Evolutionary conservation across 345 rosid genomes (phyloP), one percentile per base, ranked within the genome.

Genomic region (Xanthoceras sorbifolium): DNA sequence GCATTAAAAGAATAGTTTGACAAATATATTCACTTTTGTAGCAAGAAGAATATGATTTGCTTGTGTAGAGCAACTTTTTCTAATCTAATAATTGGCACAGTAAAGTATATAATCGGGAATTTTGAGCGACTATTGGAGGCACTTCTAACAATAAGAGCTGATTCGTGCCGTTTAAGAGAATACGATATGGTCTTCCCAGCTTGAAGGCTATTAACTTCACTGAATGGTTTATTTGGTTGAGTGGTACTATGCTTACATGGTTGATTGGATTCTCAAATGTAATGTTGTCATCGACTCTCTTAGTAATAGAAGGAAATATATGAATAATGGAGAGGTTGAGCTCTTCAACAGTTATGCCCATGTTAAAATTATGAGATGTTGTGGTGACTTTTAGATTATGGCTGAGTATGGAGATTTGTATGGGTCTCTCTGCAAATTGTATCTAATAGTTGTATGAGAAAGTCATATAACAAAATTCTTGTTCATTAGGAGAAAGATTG

Each of bases 211-310:
- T 48, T 23, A n/a, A 26, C 31, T 48, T 5, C 38, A 26, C 14
- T 25, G 38, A 46, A 26, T 68, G 25, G 6, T 46, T 46, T 40
- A 36, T 67, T 68, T 68, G 1, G 1, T 23, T 12, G 0, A 36
- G 11, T 68, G 31, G 15, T 9, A 5, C 11, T 17, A 36, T 68
- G 11, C 32, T 64, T 29, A 31, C 4, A 31, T 15, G 22, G 18
- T 63, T 63, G 28, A 65, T n/a, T n/a, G n/a, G n/a, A n/a, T 65
- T 65, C 69, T 65, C 69, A 34, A 36, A 17, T 1, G 22, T 50
- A 14, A 50, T n/a, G 17, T 50, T 50, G 18, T 3, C 57, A 50
- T 50, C 18, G 15, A 14, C 26, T 50, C 20, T 50, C 55, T 15
- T 50, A 17, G 55, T 50, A 50, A 50, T 6, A 14, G 52, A 50